Conservation (phyloP, 495 filamentous ascomycete genomes). For the Pyrenula massariospora region DNA sequence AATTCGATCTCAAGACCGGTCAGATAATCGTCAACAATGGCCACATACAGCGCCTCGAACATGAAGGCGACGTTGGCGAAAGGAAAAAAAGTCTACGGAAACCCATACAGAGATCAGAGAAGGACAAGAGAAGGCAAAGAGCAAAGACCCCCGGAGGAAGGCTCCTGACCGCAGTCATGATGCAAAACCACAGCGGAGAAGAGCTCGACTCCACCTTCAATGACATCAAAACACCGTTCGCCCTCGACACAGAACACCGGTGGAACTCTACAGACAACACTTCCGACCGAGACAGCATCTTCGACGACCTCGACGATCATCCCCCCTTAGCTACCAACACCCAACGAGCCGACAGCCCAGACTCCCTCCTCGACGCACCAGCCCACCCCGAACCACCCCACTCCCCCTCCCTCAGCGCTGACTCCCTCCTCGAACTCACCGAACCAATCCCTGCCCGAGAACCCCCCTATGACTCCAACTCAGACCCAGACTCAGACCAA, state of each 20-base stretch:
- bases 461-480: too few species aligned
- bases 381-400: too few species aligned
- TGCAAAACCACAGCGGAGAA: neutral
- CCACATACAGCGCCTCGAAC: slow-evolving; percentile 50
- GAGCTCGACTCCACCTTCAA: too few species aligned
- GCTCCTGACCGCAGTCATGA: neutral
- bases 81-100: neutral
- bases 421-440: neutral
- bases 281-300: neutral
- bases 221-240: too few species aligned
- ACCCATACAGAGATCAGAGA: neutral
- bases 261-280: neutral
- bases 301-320: neutral
- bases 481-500: too few species aligned
- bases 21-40: slow-evolving; percentile 80
- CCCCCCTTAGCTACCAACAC: too few species aligned
- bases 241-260: too few species aligned
- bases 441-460: neutral
- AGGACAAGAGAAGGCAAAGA: neutral
- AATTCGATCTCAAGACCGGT: slow-evolving; percentile 67
- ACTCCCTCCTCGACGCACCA: neutral
- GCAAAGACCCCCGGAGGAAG: neutral
- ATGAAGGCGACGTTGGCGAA: slow-evolving; percentile 35
- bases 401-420: neutral
- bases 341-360: neutral